Conservation (phyloP, 495 filamentous ascomycete species). For the Penicillium silybi region DNA sequence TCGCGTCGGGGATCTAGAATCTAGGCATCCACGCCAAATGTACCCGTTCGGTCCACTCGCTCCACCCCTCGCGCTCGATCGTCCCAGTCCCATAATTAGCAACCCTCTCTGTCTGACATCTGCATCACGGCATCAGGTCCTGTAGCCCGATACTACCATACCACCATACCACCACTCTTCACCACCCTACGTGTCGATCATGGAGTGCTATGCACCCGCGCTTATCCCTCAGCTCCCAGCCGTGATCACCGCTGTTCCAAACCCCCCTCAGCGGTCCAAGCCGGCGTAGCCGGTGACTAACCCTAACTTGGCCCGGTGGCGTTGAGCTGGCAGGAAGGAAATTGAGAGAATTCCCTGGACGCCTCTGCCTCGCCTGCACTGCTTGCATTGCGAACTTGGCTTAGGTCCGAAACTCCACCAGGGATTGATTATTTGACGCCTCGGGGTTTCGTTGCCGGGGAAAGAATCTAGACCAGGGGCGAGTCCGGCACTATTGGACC, state of each 20-base stretch:
- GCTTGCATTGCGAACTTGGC: background rate
- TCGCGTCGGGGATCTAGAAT: background rate
- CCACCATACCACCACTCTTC: background rate
- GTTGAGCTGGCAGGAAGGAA: background rate
- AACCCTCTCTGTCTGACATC: background rate
- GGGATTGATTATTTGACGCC: background rate
- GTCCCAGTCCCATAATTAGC: slow-evolving; percentile 6
- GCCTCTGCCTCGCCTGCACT: background rate
- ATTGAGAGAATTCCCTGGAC: background rate
- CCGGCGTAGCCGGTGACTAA: slow-evolving; percentile 9
- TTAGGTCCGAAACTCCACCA: background rate
- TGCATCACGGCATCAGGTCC: background rate
- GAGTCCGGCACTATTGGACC: background rate
- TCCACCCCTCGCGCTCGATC: background rate
- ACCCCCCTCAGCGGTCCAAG: background rate
- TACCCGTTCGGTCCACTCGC: background rate
- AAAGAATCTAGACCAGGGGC: slow-evolving; percentile 1
- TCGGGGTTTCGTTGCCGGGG: background rate
- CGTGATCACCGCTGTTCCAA: background rate
- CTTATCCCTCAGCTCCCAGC: background rate
- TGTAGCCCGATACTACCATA: background rate
- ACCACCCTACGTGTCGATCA: background rate
- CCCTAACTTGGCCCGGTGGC: slow-evolving; percentile 11
- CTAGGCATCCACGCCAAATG: background rate
- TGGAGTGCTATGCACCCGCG: background rate